Evolutionary conservation across 2,329 filamentous ascomycete species (phyloP).

Genomic region (Clonostachys solani): DNA sequence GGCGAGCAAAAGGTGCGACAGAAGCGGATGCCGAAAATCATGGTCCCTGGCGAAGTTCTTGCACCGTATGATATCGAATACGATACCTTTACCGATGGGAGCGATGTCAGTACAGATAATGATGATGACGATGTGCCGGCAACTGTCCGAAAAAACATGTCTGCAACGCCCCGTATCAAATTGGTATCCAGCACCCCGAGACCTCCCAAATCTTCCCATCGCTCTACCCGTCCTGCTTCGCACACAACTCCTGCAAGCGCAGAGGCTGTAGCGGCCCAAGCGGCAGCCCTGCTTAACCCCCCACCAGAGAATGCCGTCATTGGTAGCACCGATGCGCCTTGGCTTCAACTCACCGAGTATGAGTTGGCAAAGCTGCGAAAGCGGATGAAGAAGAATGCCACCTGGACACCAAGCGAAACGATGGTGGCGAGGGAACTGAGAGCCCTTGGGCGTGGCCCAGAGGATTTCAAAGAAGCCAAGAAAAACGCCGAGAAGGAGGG

Average conservation of each 20-base stretch:
- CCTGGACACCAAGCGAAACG: constrained; percentile 79
- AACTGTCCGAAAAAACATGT: constrained; percentile 25
- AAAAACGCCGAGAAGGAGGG: constrained; percentile 63
- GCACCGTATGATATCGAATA: constrained; percentile 63
- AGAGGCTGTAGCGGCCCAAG: constrained; percentile 29
- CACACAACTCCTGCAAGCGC: constrained; percentile 25
- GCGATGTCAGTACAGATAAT: constrained; percentile 47
- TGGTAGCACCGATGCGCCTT: constrained; percentile 57
- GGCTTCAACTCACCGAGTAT: constrained; percentile 61
- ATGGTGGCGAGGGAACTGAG: constrained; percentile 81
- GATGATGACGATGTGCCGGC: constrained; percentile 36
- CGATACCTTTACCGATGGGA: constrained; percentile 50
- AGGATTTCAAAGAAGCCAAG: constrained; percentile 58
- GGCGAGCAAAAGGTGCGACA: constrained; percentile 34
- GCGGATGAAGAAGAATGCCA: constrained; percentile 87
- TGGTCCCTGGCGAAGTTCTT: constrained; percentile 61
- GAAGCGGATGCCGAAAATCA: constrained; percentile 46
- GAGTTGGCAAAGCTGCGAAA: constrained; percentile 70
- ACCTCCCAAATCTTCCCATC: constrained; percentile 38
- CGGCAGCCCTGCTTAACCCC: constrained; percentile 43
- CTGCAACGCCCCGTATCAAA: constrained; percentile 41
- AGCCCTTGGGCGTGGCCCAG: constrained; percentile 61
- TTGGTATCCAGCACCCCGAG: constrained; percentile 25
- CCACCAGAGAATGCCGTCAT: constrained; percentile 55
- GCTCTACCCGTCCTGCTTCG: constrained; percentile 24